Percentiles rank a stretch among this genome's conserved stretches.
phyloP scores from a whole-genome alignment of 1,139 yeast genomes.

The Suhomyces panamericanus region DNA sequence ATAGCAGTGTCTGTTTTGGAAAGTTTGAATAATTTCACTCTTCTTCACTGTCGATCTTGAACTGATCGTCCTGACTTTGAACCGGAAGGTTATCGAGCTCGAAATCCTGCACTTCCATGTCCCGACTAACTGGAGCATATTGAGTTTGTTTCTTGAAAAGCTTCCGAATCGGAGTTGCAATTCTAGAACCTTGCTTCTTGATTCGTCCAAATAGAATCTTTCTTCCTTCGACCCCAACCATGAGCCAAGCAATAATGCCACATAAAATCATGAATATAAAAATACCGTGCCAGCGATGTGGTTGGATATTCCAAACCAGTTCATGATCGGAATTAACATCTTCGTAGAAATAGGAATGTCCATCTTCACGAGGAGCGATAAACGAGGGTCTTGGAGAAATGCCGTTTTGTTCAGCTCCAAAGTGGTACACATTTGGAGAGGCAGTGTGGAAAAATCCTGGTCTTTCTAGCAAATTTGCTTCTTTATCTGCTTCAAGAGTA shows the following conservation, averaged over 20 bases:
- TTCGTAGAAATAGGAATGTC: constrained; percentile 28
- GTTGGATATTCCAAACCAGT: constrained; percentile 43
- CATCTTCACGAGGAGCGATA: constrained; percentile 23
- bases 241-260: constrained; percentile 43
- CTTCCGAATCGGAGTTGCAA: not conserved
- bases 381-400: constrained; percentile 48
- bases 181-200: not conserved
- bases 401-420: constrained; percentile 55
- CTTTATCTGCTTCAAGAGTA: constrained; percentile 13
- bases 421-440: constrained; percentile 45
- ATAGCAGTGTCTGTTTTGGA: constrained; percentile 64
- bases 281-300: constrained; percentile 60
- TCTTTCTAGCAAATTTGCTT: constrained; percentile 3
- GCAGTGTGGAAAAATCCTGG: constrained; percentile 54
- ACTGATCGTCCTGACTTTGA: constrained; percentile 11
- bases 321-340: constrained; percentile 28
- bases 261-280: constrained; percentile 47
- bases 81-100: constrained; percentile 11
- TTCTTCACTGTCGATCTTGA: constrained; percentile 22
- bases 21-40: constrained; percentile 20
- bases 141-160: not conserved
- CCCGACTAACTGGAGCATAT: constrained; percentile 1
- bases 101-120: constrained; percentile 7
- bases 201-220: constrained; percentile 10
- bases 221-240: constrained; percentile 45